phyloP scores from a whole-genome alignment of 306 rosid species.

The Luffa acutangula region DNA sequence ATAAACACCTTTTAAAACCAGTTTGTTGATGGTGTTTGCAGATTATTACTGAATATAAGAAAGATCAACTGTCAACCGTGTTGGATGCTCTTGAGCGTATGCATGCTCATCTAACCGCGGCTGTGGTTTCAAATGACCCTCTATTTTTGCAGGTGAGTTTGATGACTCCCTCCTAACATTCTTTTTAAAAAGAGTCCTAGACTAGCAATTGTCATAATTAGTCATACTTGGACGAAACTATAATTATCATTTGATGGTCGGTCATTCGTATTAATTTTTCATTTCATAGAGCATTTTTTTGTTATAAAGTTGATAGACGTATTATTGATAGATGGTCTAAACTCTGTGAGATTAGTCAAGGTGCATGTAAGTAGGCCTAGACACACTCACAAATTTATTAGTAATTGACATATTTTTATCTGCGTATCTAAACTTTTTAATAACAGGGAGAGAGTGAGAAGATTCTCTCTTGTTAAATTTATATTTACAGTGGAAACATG shows the following conservation, averaged over 20 bases:
- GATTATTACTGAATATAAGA: constrained; percentile 69
- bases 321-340: neutral
- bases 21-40: constrained; percentile 15
- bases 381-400: no score
- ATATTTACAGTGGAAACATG: neutral
- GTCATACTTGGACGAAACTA: neutral
- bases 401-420: no score
- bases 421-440: neutral
- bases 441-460: neutral
- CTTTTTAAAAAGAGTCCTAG: neutral
- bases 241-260: neutral
- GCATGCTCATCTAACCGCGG: constrained; percentile 92
- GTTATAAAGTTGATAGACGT: neutral
- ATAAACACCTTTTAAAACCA: neutral
- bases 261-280: neutral
- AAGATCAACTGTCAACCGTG: constrained; percentile 53
- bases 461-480: neutral
- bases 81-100: constrained; percentile 79
- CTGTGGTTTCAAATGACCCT: constrained; percentile 84
- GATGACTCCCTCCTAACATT: neutral
- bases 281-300: neutral
- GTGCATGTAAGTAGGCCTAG: no score
- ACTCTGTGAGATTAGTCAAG: neutral
- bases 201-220: no score
- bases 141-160: constrained; percentile 65